Conservation (phyloP, 371 early-diverging fungal species). For the Saksenaea oblongispora region DNA sequence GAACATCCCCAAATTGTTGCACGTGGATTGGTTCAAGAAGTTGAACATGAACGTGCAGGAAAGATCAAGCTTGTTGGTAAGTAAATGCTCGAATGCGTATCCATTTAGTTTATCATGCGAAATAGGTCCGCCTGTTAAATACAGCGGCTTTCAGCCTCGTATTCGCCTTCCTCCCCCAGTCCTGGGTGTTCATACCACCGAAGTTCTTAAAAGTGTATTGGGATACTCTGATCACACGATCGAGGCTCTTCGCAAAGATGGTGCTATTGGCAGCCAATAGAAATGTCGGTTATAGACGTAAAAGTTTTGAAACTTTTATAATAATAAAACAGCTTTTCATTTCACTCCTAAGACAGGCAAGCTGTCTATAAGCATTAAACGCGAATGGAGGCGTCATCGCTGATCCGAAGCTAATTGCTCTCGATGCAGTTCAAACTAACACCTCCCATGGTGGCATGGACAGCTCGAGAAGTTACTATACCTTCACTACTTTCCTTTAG, state of each 20-base stretch:
- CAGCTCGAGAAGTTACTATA: too few relatives aligned
- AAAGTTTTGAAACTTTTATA: too few relatives aligned
- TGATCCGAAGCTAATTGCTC: too few relatives aligned
- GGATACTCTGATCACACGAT: conserved; percentile 57
- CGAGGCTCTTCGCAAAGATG: conserved; percentile 27
- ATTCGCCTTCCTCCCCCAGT: conserved; percentile 83
- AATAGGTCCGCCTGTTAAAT: conserved; percentile 78
- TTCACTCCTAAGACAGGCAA: too few relatives aligned
- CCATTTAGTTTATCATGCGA: not conserved
- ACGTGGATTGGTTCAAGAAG: conserved; percentile 74
- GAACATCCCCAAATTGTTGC: conserved; percentile 85
- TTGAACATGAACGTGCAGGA: conserved; percentile 84
- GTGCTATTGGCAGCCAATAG: conserved; percentile 30
- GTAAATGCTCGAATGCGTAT: not conserved
- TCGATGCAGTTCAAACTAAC: too few relatives aligned
- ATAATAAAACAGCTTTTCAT: too few relatives aligned
- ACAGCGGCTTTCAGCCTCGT: conserved; percentile 61
- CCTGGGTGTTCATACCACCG: conserved; percentile 85
- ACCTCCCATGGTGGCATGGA: too few relatives aligned
- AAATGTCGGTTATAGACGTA: not conserved
- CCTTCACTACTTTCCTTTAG: too few relatives aligned
- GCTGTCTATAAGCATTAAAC: too few relatives aligned
- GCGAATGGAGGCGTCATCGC: too few relatives aligned
- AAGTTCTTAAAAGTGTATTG: conserved; percentile 65
- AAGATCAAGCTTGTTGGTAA: conserved; percentile 70